Evolutionary conservation across 768 basidiomycete species (phyloP).

Genomic region (Suillus subaureus): DNA sequence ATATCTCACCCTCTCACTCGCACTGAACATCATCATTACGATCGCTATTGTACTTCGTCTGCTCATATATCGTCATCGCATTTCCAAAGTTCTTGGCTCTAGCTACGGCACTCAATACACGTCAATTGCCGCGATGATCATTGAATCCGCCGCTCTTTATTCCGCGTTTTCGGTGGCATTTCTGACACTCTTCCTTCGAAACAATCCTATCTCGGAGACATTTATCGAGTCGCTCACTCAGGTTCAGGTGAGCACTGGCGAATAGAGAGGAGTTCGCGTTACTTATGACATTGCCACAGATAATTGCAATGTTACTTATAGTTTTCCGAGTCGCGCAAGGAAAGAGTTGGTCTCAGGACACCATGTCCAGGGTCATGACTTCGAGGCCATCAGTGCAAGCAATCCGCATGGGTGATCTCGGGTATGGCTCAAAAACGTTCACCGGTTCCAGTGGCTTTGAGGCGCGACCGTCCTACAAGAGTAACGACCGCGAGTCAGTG

Average conservation of each 20-base stretch:
- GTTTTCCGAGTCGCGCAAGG: slow-evolving; percentile 34
- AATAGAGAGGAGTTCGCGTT: neutral
- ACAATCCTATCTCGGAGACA: slow-evolving; percentile 28
- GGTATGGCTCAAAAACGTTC: neutral
- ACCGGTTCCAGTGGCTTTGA: neutral
- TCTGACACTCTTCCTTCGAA: slow-evolving; percentile 27
- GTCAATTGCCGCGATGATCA: slow-evolving; percentile 34
- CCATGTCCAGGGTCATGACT: neutral
- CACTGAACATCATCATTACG: slow-evolving; percentile 36
- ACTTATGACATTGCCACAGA: slow-evolving; percentile 16
- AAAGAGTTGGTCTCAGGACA: slow-evolving; percentile 24
- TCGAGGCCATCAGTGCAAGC: neutral
- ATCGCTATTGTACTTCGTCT: slow-evolving; percentile 34
- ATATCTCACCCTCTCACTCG: slow-evolving; percentile 31
- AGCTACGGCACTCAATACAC: slow-evolving; percentile 30
- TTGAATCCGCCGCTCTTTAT: slow-evolving; percentile 39
- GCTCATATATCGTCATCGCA: slow-evolving; percentile 20
- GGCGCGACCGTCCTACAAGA: neutral
- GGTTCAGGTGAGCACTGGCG: slow-evolving; percentile 25
- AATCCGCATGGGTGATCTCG: neutral
- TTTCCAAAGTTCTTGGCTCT: slow-evolving; percentile 22
- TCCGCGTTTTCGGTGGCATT: slow-evolving; percentile 30
- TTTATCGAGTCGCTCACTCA: slow-evolving; percentile 32
- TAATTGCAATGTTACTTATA: slow-evolving; percentile 32
- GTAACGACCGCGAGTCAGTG: neutral